Conservation (phyloP, 2,329 filamentous ascomycete genomes). For the Rutstroemia sp. region DNA sequence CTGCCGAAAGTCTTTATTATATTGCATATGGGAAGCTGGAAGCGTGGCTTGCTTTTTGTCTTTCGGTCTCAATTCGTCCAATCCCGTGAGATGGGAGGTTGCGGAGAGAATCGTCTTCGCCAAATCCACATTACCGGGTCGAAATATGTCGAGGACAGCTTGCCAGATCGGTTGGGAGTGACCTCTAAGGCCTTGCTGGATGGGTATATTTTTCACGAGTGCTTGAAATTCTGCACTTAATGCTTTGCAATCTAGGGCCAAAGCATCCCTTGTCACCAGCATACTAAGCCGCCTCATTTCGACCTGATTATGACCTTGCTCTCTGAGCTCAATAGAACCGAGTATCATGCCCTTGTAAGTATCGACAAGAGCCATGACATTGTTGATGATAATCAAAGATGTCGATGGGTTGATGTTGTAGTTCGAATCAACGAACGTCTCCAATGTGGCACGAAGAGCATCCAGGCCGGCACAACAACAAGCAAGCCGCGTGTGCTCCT, state of each 20-base stretch:
- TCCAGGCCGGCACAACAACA: constrained; percentile 60
- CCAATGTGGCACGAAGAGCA: constrained; percentile 48
- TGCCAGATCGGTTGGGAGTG: constrained; percentile 76
- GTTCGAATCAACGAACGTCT: constrained; percentile 46
- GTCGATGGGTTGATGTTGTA: constrained; percentile 43
- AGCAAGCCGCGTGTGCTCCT: constrained; percentile 49
- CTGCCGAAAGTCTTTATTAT: constrained; percentile 66
- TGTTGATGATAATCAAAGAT: constrained; percentile 54
- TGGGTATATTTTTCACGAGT: constrained; percentile 50
- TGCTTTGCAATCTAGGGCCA: constrained; percentile 65
- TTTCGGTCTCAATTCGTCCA: constrained; percentile 59
- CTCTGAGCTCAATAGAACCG: constrained; percentile 41
- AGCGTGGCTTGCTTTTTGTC: constrained; percentile 30
- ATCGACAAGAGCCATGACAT: constrained; percentile 57
- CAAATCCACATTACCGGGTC: constrained; percentile 60
- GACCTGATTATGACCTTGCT: constrained; percentile 35
- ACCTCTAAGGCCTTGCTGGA: constrained; percentile 60
- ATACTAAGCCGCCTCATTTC: constrained; percentile 50
- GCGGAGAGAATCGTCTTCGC: constrained; percentile 59
- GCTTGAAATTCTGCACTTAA: constrained; percentile 61
- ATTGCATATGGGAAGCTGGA: constrained; percentile 55
- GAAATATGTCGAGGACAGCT: constrained; percentile 60
- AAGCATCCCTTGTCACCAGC: constrained; percentile 56
- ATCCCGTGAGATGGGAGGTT: constrained; percentile 58
- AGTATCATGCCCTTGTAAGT: constrained; percentile 55